These are phyloP conservation scores for Aspergillus piperis DNA, from an alignment of 2,329 filamentous ascomycete genomes.

Conservation along the genomic window DNA sequence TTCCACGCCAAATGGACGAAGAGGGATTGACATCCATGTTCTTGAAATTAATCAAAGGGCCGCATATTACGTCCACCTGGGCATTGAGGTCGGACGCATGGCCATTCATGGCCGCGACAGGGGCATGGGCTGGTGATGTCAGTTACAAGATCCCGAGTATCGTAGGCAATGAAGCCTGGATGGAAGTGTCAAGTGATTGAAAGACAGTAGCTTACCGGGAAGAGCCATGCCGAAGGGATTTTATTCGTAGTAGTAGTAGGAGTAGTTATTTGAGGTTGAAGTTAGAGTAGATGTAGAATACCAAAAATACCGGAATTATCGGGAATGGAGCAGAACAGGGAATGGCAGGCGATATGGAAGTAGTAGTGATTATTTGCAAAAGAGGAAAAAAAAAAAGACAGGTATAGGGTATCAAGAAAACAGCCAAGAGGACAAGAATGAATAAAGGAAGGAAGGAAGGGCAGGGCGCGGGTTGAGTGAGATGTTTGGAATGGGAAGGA, in stretches of 20 bases:
- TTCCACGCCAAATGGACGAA: slow-evolving; percentile 70
- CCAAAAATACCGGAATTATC: not conserved
- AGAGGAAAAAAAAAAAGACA: not conserved
- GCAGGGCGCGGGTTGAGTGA: not conserved
- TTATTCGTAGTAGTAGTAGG: no score
- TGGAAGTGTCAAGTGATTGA: slow-evolving; percentile 7
- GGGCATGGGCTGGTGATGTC: not conserved
- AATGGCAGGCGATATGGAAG: not conserved
- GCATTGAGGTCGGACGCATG: slow-evolving; percentile 20
- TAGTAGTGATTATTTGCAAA: not conserved
- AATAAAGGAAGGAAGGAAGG: not conserved
- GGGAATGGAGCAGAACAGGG: not conserved
- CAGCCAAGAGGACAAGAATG: not conserved
- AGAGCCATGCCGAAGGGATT: not conserved
- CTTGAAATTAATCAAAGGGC: slow-evolving; percentile 53
- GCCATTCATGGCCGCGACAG: slow-evolving; percentile 27
- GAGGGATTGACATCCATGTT: slow-evolving; percentile 42
- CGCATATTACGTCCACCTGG: slow-evolving; percentile 46
- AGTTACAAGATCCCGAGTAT: not conserved
- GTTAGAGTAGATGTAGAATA: not conserved
- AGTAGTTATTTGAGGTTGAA: no score
- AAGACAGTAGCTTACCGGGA: not conserved
- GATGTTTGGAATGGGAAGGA: not conserved
- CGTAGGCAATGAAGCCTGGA: not conserved
- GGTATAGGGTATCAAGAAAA: not conserved